Evolutionary conservation across 495 filamentous ascomycete genomes (phyloP), one percentile per base, ranked within the genome.

Genomic region (Daldinia decipiens): DNA sequence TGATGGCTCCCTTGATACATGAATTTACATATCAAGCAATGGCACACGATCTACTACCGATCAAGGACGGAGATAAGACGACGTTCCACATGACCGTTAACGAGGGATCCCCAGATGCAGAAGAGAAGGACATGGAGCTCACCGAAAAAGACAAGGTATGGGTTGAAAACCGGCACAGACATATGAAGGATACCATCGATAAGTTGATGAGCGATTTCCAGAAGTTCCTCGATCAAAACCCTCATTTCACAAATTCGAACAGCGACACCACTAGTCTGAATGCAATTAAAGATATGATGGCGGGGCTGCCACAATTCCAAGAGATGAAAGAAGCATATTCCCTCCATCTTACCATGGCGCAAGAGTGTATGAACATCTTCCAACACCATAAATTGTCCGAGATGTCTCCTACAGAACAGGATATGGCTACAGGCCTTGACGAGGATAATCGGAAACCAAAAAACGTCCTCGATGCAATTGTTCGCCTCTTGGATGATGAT

Each of bases 1-100:
- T 98, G 1, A 88, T 90, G 76, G 87, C 95, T 17, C 96, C 95
- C 5, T 75, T 98, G 9, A 60, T 98, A 9, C 95, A 99, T 79
- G 95, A 99, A 74, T 98, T 99, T 74, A 98, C 96, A 9, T 99
- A 98, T 76, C 95, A 98, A 79, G 93, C 95, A 29, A 98, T 99
- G 95, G 93, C 92, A 17, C 92, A 97, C 76, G 95, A 99, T 78
- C 79, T 99, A 27, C 82, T 99, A 5, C 91, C 91, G 0, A 91
- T 99, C 57, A 88, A 91, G 63, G 95, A 99, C 60, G 88, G 88
- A 12, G 93, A 97, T 50, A 97, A 94, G 76, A 87, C 95, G 13
- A 92, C 90, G 0, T 99, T 95, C 72, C 91, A 90, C 71, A 93
- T 92, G 36, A 79, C 86, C 1, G 76, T 92, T 40, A 95, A 96